phyloP scores from a whole-genome alignment of 2,329 filamentous ascomycete species.

The Triangularia setosa region DNA sequence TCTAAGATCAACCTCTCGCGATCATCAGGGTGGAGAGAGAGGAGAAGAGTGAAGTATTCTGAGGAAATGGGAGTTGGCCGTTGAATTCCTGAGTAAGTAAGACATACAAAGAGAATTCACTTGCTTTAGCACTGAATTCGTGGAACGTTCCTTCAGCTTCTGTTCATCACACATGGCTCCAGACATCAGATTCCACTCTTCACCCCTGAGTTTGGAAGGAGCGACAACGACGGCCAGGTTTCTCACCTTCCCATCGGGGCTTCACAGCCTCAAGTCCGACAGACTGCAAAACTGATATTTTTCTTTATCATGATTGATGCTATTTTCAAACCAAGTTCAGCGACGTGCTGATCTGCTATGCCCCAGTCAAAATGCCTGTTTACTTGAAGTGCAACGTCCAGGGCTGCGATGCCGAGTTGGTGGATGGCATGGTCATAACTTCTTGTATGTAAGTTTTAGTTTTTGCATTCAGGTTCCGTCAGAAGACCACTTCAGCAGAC shows the following conservation, averaged over 20 bases:
- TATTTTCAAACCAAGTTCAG: neutral
- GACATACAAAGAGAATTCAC: neutral
- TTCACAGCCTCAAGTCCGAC: neutral
- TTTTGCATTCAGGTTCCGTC: neutral
- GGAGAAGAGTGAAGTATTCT: no score
- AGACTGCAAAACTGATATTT: neutral
- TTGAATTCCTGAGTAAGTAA: neutral
- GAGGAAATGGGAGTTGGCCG: no score
- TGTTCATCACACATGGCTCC: neutral
- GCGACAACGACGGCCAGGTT: neutral
- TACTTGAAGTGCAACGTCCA: constrained; percentile 71
- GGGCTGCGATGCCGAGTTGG: constrained; percentile 67
- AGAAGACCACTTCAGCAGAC: neutral
- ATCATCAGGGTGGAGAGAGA: neutral
- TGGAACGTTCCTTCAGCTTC: neutral
- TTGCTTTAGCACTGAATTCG: neutral
- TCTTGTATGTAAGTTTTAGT: constrained; percentile 68
- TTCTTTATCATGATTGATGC: neutral
- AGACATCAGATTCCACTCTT: neutral
- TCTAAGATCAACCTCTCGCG: neutral
- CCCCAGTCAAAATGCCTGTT: neutral
- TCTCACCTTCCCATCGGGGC: neutral
- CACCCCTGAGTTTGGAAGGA: neutral
- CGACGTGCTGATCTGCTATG: neutral
- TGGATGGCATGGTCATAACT: constrained; percentile 73